Percentiles rank a stretch among this genome's conserved stretches.
Evolutionary conservation across 768 basidiomycete species (phyloP).

Genomic region (Podaxis sp.): DNA sequence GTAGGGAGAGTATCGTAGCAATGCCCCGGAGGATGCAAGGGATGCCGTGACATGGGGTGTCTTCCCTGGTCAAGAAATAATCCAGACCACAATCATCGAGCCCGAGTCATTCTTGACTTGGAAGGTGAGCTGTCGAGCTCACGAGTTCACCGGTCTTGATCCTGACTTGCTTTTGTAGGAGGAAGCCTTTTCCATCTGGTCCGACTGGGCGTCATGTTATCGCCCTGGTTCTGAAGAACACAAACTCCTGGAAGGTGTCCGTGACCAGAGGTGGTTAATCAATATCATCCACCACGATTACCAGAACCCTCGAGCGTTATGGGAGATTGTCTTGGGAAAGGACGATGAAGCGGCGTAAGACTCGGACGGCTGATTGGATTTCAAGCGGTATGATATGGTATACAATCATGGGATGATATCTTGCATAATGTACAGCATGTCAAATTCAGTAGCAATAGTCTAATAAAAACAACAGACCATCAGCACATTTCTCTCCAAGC

Average conservation of each 20-base stretch:
- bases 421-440: constrained; percentile 6
- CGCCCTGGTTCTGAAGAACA: constrained; percentile 74
- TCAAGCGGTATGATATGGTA: background rate
- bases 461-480: background rate
- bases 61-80: constrained; percentile 94
- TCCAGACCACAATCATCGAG: constrained; percentile 96
- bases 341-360: background rate
- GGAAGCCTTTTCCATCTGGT: constrained; percentile 96
- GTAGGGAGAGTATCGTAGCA: constrained; percentile 79
- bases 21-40: constrained; percentile 73
- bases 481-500: background rate
- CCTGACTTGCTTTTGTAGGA: constrained; percentile 51
- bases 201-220: constrained; percentile 90
- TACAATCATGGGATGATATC: constrained; percentile 3
- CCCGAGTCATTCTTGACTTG: constrained; percentile 92
- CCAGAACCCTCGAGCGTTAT: constrained; percentile 73
- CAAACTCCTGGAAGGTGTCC: constrained; percentile 67
- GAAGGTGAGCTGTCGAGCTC: constrained; percentile 62
- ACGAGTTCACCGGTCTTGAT: background rate
- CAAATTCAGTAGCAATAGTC: background rate
- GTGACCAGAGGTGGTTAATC: constrained; percentile 82
- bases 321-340: constrained; percentile 72
- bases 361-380: background rate
- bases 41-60: constrained; percentile 99
- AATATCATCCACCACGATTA: constrained; percentile 94